Base-by-base conservation (phyloP, 345 rosid genomes). In the Brassica juncea region DNA sequence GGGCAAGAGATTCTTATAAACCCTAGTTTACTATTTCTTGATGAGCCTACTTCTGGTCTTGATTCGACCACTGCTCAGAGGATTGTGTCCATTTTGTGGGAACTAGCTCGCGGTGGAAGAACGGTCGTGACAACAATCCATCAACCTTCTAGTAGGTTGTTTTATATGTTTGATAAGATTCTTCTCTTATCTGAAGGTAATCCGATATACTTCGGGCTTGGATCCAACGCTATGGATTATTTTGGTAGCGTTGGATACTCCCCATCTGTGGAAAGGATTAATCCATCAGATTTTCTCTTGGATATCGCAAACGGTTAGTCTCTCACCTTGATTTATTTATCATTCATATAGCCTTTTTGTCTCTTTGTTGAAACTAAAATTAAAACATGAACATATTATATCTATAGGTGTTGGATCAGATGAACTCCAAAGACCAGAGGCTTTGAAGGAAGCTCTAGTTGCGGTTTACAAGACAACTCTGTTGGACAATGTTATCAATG, bases 31-130 rank as follows among this genome's bases (percentile, higher is more conserved):
- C 80, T 94, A 21, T 74, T 92, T 77, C 90, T 94, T 32, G 98
- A 94, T 27, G 98, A 94, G 84, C 98, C 98, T 34, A 94, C 97
- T 66, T 94, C 97, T 0, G 98, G 97, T 58, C 97, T 94, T 58
- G 98, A 94, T 78, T 92, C 98, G 0, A 92, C 97, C 64, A 92
- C 92, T 0, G 97, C 98, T 30, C 97, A 89, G 82, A 84, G 89
- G 21, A 91, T 94, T 0, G 86, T 94, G 65, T 86, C 87, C 16
- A 85, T 88, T 16, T 64, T 94, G 66, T 82, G 84, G 68, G 85
- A 84, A 68, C 81, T 94, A 3, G 94, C 97, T 14, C 89, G 84
- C 10, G 92, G 95, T 9, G 97, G 98, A 28, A 80, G 97, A 78
- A 89, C 97, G 0, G 90, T 91, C 8, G 69, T 94, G 68, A 88